These are phyloP conservation scores for Sporothrix inflata DNA, from an alignment of 2,329 filamentous ascomycete species.

Conservation along the genomic window DNA sequence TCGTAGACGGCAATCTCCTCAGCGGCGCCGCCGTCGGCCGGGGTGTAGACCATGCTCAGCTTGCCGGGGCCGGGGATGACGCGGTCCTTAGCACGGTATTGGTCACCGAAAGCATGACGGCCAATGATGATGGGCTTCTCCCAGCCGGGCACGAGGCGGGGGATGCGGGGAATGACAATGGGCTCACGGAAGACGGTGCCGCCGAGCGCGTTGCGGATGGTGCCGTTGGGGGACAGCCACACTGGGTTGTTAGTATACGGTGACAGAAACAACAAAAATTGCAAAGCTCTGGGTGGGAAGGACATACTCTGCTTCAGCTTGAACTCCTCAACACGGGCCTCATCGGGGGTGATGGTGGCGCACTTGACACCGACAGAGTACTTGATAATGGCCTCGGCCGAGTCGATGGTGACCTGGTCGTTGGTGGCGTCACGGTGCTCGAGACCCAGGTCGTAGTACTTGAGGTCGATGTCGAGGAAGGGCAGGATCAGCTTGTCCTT, in stretches of 20 bases:
- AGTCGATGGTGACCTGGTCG: conserved; percentile 93
- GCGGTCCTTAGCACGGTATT: conserved; percentile 94
- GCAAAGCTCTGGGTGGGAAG: not conserved
- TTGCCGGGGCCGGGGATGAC: conserved; percentile 83
- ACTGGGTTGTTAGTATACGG: conserved; percentile 53
- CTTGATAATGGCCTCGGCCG: conserved; percentile 97
- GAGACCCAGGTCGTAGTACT: conserved; percentile 95
- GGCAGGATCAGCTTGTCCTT: conserved; percentile 98
- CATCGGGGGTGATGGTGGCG: conserved; percentile 97
- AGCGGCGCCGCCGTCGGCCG: conserved; percentile 74
- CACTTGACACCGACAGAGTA: conserved; percentile 99
- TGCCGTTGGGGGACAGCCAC: conserved; percentile 99
- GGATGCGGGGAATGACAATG: conserved; percentile 92
- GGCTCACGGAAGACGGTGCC: conserved; percentile 99
- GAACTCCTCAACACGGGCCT: conserved; percentile 95
- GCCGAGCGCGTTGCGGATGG: conserved; percentile 73
- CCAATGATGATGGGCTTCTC: conserved; percentile 99
- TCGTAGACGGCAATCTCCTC: conserved; percentile 88
- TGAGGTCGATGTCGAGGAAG: conserved; percentile 95
- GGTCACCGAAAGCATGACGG: conserved; percentile 96
- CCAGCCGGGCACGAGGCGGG: conserved; percentile 93
- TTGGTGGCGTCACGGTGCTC: conserved; percentile 95
- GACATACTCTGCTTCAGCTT: conserved; percentile 93
- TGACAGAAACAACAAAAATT: not conserved
- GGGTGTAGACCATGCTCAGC: conserved; percentile 93